Base-by-base conservation (phyloP, 2,329 filamentous ascomycete species). In the Chaetomium sp. region DNA sequence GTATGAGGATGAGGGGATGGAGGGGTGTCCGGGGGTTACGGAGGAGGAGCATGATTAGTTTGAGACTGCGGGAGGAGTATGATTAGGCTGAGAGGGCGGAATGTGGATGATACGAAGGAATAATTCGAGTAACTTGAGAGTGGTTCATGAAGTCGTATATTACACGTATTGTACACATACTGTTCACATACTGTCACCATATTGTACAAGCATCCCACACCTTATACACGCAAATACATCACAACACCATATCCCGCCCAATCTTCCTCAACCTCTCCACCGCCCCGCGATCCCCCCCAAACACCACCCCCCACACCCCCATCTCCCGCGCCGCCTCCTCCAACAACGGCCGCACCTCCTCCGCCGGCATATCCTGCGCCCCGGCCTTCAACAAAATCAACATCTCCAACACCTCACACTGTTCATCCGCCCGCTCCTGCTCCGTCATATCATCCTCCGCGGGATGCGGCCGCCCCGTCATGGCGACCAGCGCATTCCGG, bases 1-100 rank as follows among this genome's bases (percentile, higher is more conserved):
- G 52, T 99, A 96, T 69, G 80, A 84, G 0, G 84, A 90, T 66
- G 75, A 74, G 38, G 71, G 75, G 38, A 85, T 96, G 86, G 89
- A 94, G 10, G 91, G 89, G 0, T 99, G 94, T 76, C 92, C 94
- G 0, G 94, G 94, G 0, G 54, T 86, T 38, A 88, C 84, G 0
- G 94, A 96, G 71, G 91, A 96, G 66, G 91, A 96, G 65, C 83
- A 86, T 59, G 82, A 86, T 63, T 80, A 64, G 19, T 14, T n/a
- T 4, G 38, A n/a, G 5, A 41, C 7, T 38, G 7, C 7, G 10
- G 11, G 14, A 41, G 38, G 11, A n/a, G 38, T 12, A 12, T 7
- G 37, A 38, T 38, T 7, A 12, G 37, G 37, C 14, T n/a, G n/a
- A n/a, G n/a, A n/a, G n/a, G n/a, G n/a, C n/a, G n/a, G n/a, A n/a